Percentiles rank a stretch among this genome's conserved stretches.
Evolutionary conservation across 164 flowering plant genomes (phyloP).

Genomic region (Aristolochia fimbriata): DNA sequence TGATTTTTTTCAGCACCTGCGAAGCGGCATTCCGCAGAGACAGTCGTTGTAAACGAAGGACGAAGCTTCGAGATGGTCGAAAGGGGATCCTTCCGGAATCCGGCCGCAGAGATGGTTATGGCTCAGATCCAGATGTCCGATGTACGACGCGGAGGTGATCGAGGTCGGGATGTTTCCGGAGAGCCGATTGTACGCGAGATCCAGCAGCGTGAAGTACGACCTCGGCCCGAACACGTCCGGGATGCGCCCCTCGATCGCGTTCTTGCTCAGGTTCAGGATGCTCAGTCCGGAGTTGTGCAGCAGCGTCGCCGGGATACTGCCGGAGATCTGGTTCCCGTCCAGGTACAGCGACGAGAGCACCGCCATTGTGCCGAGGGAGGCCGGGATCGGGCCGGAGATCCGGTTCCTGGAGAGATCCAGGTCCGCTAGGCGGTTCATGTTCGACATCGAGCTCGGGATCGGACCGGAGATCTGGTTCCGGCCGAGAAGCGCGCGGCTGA

Average conservation of each 20-base stretch:
- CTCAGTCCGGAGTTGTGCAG: constrained; percentile 34
- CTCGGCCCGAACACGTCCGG: constrained; percentile 64
- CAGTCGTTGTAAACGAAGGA: constrained; percentile 68
- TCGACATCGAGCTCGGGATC: constrained; percentile 48
- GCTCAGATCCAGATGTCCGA: constrained; percentile 84
- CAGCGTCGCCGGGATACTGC: constrained; percentile 46
- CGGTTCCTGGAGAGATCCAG: constrained; percentile 57
- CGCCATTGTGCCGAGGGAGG: constrained; percentile 48
- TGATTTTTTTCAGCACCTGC: constrained; percentile 29
- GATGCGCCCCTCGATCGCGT: constrained; percentile 45
- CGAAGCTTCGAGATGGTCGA: constrained; percentile 74
- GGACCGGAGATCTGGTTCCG: constrained; percentile 43
- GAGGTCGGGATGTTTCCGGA: constrained; percentile 58
- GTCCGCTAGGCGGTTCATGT: constrained; percentile 66
- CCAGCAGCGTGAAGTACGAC: constrained; percentile 65
- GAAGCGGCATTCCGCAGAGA: constrained; percentile 84
- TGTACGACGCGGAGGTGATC: constrained; percentile 39
- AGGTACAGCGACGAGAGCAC: constrained; percentile 65
- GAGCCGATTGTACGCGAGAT: constrained; percentile 52
- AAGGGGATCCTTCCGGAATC: constrained; percentile 68
- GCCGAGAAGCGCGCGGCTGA: constrained; percentile 68
- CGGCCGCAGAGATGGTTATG: constrained; percentile 75
- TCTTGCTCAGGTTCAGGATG: constrained; percentile 64
- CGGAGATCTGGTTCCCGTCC: constrained; percentile 50
- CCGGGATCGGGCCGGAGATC: constrained; percentile 52